A percentile compares a stretch with the other conserved stretches of the same genome.
These are phyloP conservation scores for Myriangium duriaei DNA, from an alignment of 2,329 filamentous ascomycete species.

Conservation along the genomic window DNA sequence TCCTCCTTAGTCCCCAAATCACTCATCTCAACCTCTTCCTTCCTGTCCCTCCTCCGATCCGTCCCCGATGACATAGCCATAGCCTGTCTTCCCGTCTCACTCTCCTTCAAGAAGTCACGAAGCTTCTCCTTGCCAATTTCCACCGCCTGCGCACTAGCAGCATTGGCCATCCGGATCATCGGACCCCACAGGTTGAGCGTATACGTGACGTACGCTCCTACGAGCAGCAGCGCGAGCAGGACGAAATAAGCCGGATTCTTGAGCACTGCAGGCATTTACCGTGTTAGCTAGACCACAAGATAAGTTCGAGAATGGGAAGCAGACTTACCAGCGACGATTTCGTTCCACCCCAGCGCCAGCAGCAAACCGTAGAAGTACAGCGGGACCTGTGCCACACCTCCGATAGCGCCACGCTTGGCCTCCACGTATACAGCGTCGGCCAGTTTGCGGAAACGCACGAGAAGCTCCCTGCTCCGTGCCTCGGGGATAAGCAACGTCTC, in stretches of 20 bases:
- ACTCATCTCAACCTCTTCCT: conserved; percentile 35
- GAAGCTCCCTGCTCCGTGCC: conserved; percentile 78
- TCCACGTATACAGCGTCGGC: conserved; percentile 97
- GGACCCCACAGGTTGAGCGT: conserved; percentile 91
- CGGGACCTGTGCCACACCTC: conserved; percentile 85
- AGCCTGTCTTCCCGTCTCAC: conserved; percentile 73
- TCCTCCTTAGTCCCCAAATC: conserved; percentile 47
- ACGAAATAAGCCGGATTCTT: conserved; percentile 91
- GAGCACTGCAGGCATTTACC: conserved; percentile 49
- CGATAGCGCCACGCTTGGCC: conserved; percentile 91
- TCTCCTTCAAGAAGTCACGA: conserved; percentile 76
- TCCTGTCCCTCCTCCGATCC: conserved; percentile 14
- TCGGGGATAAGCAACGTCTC: conserved; percentile 94
- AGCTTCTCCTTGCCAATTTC: conserved; percentile 88
- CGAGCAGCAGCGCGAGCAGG: conserved; percentile 62
- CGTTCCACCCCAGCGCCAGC: conserved; percentile 93
- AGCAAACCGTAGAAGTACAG: conserved; percentile 88
- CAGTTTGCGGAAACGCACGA: conserved; percentile 93
- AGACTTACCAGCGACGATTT: conserved; percentile 76
- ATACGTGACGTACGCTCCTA: conserved; percentile 79
- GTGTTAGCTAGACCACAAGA: background rate
- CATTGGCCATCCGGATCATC: conserved; percentile 89
- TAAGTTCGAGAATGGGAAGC: background rate
- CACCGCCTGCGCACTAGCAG: conserved; percentile 71
- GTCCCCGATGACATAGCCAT: conserved; percentile 52